These are phyloP conservation scores for Trichophaea hybrida DNA, from an alignment of 2,329 filamentous ascomycete genomes.

Conservation along the genomic window DNA sequence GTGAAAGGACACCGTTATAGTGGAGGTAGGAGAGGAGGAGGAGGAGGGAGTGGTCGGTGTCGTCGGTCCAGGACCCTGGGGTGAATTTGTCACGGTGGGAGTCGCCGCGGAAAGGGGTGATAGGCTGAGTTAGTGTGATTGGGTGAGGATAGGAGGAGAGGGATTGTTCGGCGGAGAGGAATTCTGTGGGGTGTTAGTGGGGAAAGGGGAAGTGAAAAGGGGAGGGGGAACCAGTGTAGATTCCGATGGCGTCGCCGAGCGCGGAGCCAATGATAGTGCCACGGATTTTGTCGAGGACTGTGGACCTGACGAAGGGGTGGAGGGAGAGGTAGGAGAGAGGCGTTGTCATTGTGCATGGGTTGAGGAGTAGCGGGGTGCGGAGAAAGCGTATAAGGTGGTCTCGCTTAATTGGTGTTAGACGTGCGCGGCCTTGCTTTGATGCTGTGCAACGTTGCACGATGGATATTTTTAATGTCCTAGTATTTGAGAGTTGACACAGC, in stretches of 20 bases:
- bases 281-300: constrained; percentile 32
- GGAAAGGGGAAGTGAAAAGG: neutral
- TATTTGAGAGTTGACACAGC: too few species aligned
- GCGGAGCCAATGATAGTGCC: constrained; percentile 40
- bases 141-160: constrained; percentile 31
- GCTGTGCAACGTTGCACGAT: too few species aligned
- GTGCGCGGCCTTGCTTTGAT: too few species aligned
- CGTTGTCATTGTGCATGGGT: neutral
- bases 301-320: constrained; percentile 28
- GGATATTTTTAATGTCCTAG: too few species aligned
- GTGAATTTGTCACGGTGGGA: constrained; percentile 34
- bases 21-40: constrained; percentile 38
- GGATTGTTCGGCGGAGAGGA: constrained; percentile 33
- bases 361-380: too few species aligned
- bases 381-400: too few species aligned
- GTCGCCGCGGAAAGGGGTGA: constrained; percentile 36
- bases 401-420: too few species aligned
- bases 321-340: constrained; percentile 14
- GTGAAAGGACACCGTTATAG: constrained; percentile 32
- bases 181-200: constrained; percentile 29
- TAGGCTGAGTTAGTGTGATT: constrained; percentile 33
- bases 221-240: constrained; percentile 35
- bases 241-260: constrained; percentile 40
- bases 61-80: constrained; percentile 39
- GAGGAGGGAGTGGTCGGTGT: constrained; percentile 41